Evolutionary conservation across 176 grass and related monocot genomes (phyloP).

Genomic region (Carex cristatella): DNA sequence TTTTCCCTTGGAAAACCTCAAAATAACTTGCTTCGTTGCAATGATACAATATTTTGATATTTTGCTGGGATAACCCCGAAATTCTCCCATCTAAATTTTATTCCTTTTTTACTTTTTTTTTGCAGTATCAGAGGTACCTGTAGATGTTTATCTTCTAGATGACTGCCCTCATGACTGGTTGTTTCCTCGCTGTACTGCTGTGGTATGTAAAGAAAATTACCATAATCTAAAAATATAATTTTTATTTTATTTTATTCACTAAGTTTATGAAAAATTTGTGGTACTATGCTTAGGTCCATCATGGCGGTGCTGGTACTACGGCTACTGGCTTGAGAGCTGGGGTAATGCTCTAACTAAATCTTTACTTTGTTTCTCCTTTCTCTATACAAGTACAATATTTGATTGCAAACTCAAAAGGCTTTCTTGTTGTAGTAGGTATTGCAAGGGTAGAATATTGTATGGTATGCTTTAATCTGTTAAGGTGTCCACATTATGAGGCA

Average conservation of each 20-base stretch:
- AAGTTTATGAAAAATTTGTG: slow-evolving; percentile 21
- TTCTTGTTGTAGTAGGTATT: neutral
- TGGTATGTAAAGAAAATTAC: slow-evolving; percentile 43
- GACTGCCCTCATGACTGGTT: slow-evolving; percentile 99
- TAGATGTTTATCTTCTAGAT: slow-evolving; percentile 76
- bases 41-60: neutral
- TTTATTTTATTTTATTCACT: neutral
- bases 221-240: neutral
- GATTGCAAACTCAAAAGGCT: neutral
- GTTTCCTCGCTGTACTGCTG: slow-evolving; percentile 78
- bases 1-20: neutral
- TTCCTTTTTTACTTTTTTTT: slow-evolving; percentile 14
- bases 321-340: slow-evolving; percentile 85
- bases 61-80: neutral
- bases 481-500: neutral
- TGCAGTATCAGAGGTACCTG: slow-evolving; percentile 73
- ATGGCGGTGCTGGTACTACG: slow-evolving; percentile 96
- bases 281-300: slow-evolving; percentile 61
- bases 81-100: slow-evolving; percentile 8
- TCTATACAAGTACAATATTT: neutral
- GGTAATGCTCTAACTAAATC: slow-evolving; percentile 35
- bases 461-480: neutral
- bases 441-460: neutral
- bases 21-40: neutral
- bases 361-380: neutral